Evolutionary conservation across 1,139 yeast species (phyloP).

Genomic region (Candida sanyaensis): DNA sequence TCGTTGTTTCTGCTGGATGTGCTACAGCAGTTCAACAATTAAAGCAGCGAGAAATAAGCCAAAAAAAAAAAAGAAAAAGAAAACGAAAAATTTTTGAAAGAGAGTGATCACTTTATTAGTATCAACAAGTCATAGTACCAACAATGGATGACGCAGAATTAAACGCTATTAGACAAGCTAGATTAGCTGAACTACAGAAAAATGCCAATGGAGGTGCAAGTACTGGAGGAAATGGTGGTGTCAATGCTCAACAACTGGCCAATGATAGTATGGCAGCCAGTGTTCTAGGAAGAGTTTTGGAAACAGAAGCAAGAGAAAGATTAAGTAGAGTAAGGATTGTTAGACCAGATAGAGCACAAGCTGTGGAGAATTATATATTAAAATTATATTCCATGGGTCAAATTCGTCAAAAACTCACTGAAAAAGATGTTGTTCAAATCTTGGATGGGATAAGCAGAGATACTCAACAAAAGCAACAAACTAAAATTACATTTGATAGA

Average conservation of each 20-base stretch:
- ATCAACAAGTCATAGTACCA: neutral
- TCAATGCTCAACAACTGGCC: slow-evolving; percentile 24
- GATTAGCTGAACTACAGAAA: slow-evolving; percentile 78
- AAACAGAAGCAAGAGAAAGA: slow-evolving; percentile 84
- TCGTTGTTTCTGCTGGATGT: no score
- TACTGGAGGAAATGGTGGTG: slow-evolving; percentile 22
- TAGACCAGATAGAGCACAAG: slow-evolving; percentile 85
- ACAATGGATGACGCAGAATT: slow-evolving; percentile 77
- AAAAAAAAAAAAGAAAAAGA: neutral
- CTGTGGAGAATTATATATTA: slow-evolving; percentile 82
- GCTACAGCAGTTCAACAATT: no score
- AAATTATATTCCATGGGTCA: slow-evolving; percentile 81
- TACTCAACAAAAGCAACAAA: slow-evolving; percentile 60
- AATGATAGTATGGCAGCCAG: slow-evolving; percentile 35
- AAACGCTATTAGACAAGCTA: slow-evolving; percentile 85
- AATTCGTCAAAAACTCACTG: slow-evolving; percentile 68
- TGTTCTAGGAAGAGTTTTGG: slow-evolving; percentile 68
- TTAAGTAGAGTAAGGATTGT: slow-evolving; percentile 85
- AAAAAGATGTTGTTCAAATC: slow-evolving; percentile 78
- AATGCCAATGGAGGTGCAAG: slow-evolving; percentile 39
- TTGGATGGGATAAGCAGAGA: slow-evolving; percentile 83
- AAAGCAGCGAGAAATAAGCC: neutral
- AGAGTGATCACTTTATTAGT: neutral
- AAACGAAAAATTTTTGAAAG: neutral
- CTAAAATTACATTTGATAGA: slow-evolving; percentile 53